Evolutionary conservation across 169 alveolate genomes (phyloP).

Genomic region (Plasmodium coatneyi): DNA sequence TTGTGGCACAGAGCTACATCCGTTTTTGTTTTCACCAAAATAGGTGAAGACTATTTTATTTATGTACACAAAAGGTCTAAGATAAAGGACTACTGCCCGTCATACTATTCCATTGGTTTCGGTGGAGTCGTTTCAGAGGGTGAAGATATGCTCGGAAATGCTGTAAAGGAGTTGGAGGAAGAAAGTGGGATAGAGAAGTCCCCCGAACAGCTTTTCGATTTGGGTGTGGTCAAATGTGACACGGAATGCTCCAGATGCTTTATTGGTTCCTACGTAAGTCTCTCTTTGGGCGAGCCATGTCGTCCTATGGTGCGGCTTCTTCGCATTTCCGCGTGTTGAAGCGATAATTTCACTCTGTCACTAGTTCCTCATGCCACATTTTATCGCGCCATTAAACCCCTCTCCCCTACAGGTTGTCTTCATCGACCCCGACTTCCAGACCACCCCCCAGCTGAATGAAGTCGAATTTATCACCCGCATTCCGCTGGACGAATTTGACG

Average conservation of each 20-base stretch:
- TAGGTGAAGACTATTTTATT: slow-evolving; percentile 59
- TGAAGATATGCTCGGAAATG: slow-evolving; percentile 75
- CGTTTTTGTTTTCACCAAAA: slow-evolving; percentile 75
- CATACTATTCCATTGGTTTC: slow-evolving; percentile 79
- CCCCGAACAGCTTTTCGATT: slow-evolving; percentile 77
- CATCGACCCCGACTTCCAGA: slow-evolving; percentile 29
- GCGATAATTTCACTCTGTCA: background rate
- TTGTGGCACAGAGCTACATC: slow-evolving; percentile 83
- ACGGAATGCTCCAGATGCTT: slow-evolving; percentile 7
- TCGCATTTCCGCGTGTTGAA: background rate
- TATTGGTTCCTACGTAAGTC: slow-evolving; percentile 43
- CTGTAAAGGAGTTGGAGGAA: slow-evolving; percentile 78
- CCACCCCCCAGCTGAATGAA: slow-evolving; percentile 64
- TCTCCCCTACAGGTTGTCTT: slow-evolving; percentile 20
- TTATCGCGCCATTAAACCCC: background rate
- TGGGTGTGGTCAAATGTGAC: slow-evolving; percentile 76
- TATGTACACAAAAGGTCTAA: slow-evolving; percentile 76
- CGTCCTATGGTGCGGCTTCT: background rate
- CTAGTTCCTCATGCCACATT: background rate
- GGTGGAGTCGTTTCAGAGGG: slow-evolving; percentile 81
- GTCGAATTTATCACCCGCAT: slow-evolving; percentile 54
- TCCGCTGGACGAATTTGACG: slow-evolving; percentile 41
- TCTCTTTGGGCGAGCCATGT: background rate
- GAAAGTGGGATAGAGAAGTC: slow-evolving; percentile 78
- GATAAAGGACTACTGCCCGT: slow-evolving; percentile 78